Conservation (phyloP, 805 yeast genomes). For the Candida succiphila region DNA sequence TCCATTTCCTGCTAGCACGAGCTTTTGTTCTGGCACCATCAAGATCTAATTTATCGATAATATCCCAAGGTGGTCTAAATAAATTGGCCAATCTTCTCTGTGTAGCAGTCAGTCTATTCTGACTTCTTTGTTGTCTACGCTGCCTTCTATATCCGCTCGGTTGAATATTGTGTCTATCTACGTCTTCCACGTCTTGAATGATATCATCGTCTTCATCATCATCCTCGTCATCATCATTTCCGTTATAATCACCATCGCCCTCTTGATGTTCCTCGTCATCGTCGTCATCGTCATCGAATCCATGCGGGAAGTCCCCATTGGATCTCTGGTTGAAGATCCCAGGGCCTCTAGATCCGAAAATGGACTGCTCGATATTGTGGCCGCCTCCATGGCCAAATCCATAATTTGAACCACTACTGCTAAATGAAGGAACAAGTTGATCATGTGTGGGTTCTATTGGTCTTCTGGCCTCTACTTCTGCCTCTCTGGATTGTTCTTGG, state of each 20-base stretch:
- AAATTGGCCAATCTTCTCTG: constrained; percentile 69
- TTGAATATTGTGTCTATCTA: constrained; percentile 26
- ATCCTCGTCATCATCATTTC: constrained; percentile 24
- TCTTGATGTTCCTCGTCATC: constrained; percentile 24
- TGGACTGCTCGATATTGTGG: constrained; percentile 23
- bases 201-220: constrained; percentile 19
- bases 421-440: constrained; percentile 26
- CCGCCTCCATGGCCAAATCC: constrained; percentile 10
- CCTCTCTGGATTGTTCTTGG: constrained; percentile 26
- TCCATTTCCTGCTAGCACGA: constrained; percentile 60
- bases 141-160: constrained; percentile 23
- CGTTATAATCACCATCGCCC: constrained; percentile 25
- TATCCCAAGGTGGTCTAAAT: constrained; percentile 90
- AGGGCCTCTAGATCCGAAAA: constrained; percentile 37
- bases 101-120: constrained; percentile 23
- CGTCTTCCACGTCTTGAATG: constrained; percentile 26
- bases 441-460: constrained; percentile 76
- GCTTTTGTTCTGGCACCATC: constrained; percentile 69
- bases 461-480: constrained; percentile 40
- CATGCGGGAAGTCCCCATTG: constrained; percentile 2
- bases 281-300: constrained; percentile 7
- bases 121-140: constrained; percentile 19
- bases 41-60: constrained; percentile 59
- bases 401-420: not conserved
- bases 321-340: constrained; percentile 52